A percentile compares a stretch with the other conserved stretches of the same genome.
phyloP scores from a whole-genome alignment of 2,329 filamentous ascomycete species.

The Alternaria conjuncta region DNA sequence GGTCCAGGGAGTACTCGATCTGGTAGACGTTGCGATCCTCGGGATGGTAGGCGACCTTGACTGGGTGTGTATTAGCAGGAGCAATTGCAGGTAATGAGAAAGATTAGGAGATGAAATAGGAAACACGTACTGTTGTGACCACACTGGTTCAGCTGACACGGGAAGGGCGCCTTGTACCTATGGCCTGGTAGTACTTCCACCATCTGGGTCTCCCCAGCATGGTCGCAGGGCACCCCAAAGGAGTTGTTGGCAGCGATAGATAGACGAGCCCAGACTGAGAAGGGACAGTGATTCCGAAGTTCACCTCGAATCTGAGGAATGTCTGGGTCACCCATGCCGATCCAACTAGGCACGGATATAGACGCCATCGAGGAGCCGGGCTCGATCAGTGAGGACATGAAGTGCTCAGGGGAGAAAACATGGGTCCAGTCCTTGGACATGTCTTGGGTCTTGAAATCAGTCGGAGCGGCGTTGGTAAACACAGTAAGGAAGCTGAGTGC shows the following conservation, averaged over 20 bases:
- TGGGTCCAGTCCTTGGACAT: constrained; percentile 4
- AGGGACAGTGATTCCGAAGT: not conserved
- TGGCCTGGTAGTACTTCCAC: not conserved
- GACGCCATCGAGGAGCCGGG: not conserved
- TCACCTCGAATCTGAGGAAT: not conserved
- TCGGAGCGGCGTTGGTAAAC: not conserved
- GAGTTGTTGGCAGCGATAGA: not conserved
- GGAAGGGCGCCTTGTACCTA: not conserved
- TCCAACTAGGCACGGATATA: not conserved
- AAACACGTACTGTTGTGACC: not conserved
- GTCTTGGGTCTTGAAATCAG: not conserved
- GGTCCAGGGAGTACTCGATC: constrained; percentile 4
- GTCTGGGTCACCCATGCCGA: not conserved
- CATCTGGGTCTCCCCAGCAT: not conserved
- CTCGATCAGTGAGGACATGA: not conserved
- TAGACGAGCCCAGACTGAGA: not conserved
- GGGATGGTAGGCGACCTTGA: constrained; percentile 3
- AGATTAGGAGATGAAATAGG: not conserved
- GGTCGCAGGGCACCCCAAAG: not conserved
- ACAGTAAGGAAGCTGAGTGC: not conserved
- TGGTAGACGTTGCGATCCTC: not conserved
- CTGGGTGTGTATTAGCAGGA: not conserved
- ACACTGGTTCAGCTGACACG: not conserved
- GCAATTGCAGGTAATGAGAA: not conserved
- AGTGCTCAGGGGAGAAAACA: not conserved